phyloP scores from a whole-genome alignment of 768 basidiomycete genomes.

The button mushroom (Agaricus bisporus) region DNA sequence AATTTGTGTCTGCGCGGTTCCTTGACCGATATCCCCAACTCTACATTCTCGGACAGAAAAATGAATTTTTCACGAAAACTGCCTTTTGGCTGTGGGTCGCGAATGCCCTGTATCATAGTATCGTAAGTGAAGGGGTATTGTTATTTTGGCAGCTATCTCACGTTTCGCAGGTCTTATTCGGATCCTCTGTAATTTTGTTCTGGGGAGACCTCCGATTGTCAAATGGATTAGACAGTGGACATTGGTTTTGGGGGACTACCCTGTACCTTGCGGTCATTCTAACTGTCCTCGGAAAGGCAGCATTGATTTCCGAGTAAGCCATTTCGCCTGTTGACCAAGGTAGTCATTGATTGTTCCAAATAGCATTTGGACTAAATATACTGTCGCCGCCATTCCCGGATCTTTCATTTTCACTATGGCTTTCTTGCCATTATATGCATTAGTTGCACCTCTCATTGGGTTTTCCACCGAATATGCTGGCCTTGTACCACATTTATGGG shows the following conservation, averaged over 20 bases:
- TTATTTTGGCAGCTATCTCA: not conserved
- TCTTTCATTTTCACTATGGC: slow-evolving; percentile 97
- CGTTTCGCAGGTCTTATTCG: slow-evolving; percentile 64
- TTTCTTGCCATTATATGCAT: slow-evolving; percentile 86
- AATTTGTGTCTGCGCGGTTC: slow-evolving; percentile 95
- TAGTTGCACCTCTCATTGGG: slow-evolving; percentile 77
- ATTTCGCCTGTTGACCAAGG: not conserved
- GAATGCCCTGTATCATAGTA: slow-evolving; percentile 86
- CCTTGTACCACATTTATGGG: slow-evolving; percentile 88
- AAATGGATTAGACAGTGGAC: slow-evolving; percentile 79
- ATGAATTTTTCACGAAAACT: slow-evolving; percentile 86
- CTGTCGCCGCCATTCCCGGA: slow-evolving; percentile 95
- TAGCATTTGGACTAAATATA: slow-evolving; percentile 99
- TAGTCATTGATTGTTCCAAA: slow-evolving; percentile 1
- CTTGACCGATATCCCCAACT: slow-evolving; percentile 96
- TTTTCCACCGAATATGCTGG: slow-evolving; percentile 90
- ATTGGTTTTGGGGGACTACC: slow-evolving; percentile 99
- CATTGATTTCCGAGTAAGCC: slow-evolving; percentile 92
- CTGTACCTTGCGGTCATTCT: slow-evolving; percentile 91
- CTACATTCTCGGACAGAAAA: slow-evolving; percentile 90
- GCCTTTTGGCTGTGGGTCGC: slow-evolving; percentile 90
- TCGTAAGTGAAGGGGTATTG: slow-evolving; percentile 42
- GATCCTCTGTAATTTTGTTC: slow-evolving; percentile 84
- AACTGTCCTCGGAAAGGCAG: slow-evolving; percentile 96
- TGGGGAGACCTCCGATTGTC: slow-evolving; percentile 87